These are phyloP conservation scores for Skeletonema menzelii DNA, from an alignment of 108 stramenopile species.

Conservation along the genomic window DNA sequence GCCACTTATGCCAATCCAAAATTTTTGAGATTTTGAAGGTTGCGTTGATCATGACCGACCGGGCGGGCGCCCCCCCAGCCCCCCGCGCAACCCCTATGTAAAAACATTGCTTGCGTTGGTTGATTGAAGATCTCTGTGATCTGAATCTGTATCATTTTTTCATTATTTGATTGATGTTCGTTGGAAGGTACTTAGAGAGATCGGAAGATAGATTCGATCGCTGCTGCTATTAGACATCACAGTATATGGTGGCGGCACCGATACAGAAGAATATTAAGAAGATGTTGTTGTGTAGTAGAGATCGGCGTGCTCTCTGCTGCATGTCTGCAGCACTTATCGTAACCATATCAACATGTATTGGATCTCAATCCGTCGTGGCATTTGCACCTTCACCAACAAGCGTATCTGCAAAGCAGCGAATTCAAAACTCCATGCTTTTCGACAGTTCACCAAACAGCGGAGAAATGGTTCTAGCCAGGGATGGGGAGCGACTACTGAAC, in stretches of 20 bases:
- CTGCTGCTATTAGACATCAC: too few relatives aligned
- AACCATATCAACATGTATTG: neutral
- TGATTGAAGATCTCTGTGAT: too few relatives aligned
- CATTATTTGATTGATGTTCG: too few relatives aligned
- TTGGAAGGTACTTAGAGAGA: too few relatives aligned
- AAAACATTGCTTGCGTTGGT: too few relatives aligned
- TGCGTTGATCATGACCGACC: too few relatives aligned
- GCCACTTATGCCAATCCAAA: too few relatives aligned
- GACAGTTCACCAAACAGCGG: neutral
- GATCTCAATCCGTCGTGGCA: neutral
- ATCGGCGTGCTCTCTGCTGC: neutral
- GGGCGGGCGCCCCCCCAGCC: too few relatives aligned
- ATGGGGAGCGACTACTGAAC: constrained; percentile 47
- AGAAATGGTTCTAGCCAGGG: constrained; percentile 16
- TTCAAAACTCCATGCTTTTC: neutral
- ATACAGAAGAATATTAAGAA: neutral
- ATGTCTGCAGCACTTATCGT: neutral
- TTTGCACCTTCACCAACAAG: neutral
- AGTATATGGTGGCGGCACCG: neutral
- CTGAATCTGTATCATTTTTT: too few relatives aligned
- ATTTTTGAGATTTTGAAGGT: too few relatives aligned
- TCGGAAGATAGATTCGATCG: too few relatives aligned
- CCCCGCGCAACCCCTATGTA: too few relatives aligned
- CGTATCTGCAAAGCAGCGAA: neutral
- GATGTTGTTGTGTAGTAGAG: neutral